phyloP scores from a whole-genome alignment of 1,284 basidiomycete species.

The Malassezia japonica region DNA sequence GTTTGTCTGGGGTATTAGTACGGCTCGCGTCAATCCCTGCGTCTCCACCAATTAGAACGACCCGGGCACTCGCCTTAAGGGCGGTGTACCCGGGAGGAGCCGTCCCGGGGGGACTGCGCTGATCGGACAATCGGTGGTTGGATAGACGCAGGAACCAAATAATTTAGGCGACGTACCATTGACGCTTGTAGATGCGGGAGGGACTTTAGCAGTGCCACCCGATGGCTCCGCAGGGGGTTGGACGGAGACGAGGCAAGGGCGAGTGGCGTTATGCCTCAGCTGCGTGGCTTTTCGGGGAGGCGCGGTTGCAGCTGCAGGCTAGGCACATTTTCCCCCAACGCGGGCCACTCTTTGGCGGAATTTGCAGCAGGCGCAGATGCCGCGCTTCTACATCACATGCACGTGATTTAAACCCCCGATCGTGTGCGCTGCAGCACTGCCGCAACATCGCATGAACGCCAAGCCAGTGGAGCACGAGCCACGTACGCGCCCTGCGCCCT shows the following conservation, averaged over 20 bases:
- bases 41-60: no score
- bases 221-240: neutral
- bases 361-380: no score
- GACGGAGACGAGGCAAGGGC: neutral
- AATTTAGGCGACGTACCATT: conserved; percentile 1
- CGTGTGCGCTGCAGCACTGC: neutral
- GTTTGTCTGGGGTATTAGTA: neutral
- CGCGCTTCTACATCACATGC: neutral
- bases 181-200: conserved; percentile 1
- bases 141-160: neutral
- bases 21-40: no score
- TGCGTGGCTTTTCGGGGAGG: neutral
- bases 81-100: no score
- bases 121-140: neutral
- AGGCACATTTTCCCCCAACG: neutral
- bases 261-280: neutral
- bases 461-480: neutral
- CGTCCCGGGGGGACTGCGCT: no score
- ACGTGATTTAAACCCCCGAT: neutral
- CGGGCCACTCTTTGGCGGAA: no score
- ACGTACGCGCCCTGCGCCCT: neutral
- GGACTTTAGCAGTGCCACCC: neutral
- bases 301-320: neutral
- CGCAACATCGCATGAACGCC: neutral
- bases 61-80: no score